Evolutionary conservation across 495 filamentous ascomycete genomes (phyloP).

Genomic region (Xylaria cubensis): DNA sequence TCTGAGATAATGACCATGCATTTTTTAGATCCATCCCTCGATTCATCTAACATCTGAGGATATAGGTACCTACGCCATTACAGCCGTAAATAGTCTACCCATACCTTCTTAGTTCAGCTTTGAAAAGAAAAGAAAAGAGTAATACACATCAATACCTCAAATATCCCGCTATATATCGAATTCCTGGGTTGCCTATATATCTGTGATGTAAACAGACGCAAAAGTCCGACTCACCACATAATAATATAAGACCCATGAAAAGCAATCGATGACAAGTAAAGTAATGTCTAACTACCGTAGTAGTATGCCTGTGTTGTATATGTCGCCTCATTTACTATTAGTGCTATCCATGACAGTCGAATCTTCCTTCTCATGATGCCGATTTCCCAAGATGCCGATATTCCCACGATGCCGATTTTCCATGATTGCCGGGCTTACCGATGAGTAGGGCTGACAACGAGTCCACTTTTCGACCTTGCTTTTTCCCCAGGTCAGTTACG

Average conservation of each 20-base stretch:
- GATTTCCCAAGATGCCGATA: slow-evolving; percentile 20
- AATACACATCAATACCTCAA: neutral
- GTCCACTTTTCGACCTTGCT: neutral
- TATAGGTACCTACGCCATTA: neutral
- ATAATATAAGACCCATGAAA: neutral
- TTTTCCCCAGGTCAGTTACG: neutral
- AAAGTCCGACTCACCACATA: neutral
- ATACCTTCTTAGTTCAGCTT: neutral
- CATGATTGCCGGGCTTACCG: slow-evolving; percentile 24
- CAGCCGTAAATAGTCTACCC: neutral
- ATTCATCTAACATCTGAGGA: neutral
- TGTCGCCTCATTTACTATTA: neutral
- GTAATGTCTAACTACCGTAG: neutral
- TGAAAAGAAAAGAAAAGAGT: neutral
- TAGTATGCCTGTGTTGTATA: neutral
- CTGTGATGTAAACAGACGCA: neutral
- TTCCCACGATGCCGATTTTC: slow-evolving; percentile 22
- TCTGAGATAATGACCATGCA: neutral
- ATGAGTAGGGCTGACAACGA: slow-evolving; percentile 21
- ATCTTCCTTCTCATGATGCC: slow-evolving; percentile 18
- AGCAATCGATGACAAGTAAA: neutral
- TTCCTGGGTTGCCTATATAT: neutral
- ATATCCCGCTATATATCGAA: neutral
- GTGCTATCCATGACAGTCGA: neutral
- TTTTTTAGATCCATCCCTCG: neutral